Base-by-base conservation (phyloP, 176 grass and related monocot species). In the Otatea glauca region DNA sequence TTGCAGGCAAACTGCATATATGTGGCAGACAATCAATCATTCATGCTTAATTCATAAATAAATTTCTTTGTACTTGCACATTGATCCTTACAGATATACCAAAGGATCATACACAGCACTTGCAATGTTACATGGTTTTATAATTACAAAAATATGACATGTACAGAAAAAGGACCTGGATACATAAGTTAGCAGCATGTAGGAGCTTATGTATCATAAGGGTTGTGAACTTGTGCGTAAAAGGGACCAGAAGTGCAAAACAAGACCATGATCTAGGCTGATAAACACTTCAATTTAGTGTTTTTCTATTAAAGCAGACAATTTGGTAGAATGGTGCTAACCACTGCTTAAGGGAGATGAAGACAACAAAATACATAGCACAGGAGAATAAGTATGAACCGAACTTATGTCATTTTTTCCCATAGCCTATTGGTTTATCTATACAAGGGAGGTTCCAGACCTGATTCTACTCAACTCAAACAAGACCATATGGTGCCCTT, bases 1-100 rank as follows among this genome's bases (percentile, higher is more conserved):
- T 98, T 98, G 73, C 96, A 98, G 29, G 93, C 69, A 25, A 98
- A 88, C 96, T 98, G 92, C 65, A 68, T 61, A 83, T 38, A 76
- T 60, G 17, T 7, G 72, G 44, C 83, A 93, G 55, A 45, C 24
- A 55, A 88, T 84, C 62, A 81, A 81, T 48, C 7, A 70, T 72
- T 56, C 38, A 59, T 48, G 41, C 11, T 71, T 83, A 60, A 82
- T 54, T 86, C 37, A 79, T 65, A 70, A 83, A 69, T 25, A 67
- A 34, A 55, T 18, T 78, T 71, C 25, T 59, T 20, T 62, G 6
- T 53, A 44, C 9, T 38, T 43, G 18, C 9, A 68, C 42, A 76
- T 44, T 67, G 54, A 53, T 76, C 39, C 48, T 85, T 68, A 77
- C 64, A 69, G 23, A 9, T 0, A 85, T 12, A 4, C 10, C 9